Evolutionary conservation across 2,329 filamentous ascomycete genomes (phyloP).

Genomic region (Sclerotinia spermophila): DNA sequence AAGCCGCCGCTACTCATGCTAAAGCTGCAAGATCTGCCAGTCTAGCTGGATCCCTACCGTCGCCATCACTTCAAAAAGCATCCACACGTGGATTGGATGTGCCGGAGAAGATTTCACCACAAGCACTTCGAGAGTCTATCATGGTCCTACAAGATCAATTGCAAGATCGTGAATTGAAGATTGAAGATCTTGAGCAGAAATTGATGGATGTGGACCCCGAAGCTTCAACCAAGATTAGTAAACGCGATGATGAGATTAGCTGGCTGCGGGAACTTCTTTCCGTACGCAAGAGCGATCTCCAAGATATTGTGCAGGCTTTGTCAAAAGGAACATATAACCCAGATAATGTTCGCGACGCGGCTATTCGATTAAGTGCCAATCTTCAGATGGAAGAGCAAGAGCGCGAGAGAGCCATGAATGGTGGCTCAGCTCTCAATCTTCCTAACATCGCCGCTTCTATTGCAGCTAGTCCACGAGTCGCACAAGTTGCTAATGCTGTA

Average conservation of each 20-base stretch:
- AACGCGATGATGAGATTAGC: slow-evolving; percentile 87
- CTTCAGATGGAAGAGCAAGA: slow-evolving; percentile 98
- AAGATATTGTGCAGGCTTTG: slow-evolving; percentile 82
- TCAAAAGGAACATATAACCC: slow-evolving; percentile 72
- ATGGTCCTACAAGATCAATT: slow-evolving; percentile 95
- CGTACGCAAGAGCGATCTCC: slow-evolving; percentile 84
- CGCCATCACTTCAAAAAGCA: slow-evolving; percentile 32
- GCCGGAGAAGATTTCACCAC: slow-evolving; percentile 86
- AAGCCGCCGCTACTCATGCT: slow-evolving; percentile 41
- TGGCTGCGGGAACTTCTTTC: slow-evolving; percentile 93
- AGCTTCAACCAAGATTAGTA: slow-evolving; percentile 76
- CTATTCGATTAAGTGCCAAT: slow-evolving; percentile 89
- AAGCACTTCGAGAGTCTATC: slow-evolving; percentile 93
- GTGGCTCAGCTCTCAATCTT: slow-evolving; percentile 62
- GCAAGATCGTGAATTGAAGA: slow-evolving; percentile 85
- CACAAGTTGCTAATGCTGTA: slow-evolving; percentile 78
- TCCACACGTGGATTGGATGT: slow-evolving; percentile 47
- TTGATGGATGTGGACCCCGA: slow-evolving; percentile 69
- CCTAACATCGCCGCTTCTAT: slow-evolving; percentile 76
- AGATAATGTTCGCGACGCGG: slow-evolving; percentile 78
- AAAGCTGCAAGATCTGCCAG: slow-evolving; percentile 33
- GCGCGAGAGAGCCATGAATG: slow-evolving; percentile 77
- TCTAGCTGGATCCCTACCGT: slow-evolving; percentile 21
- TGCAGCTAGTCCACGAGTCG: slow-evolving; percentile 66
- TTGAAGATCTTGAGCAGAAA: slow-evolving; percentile 79